Base-by-base conservation (phyloP, 2,329 filamentous ascomycete genomes). In the Elsinoe fawcettii region DNA sequence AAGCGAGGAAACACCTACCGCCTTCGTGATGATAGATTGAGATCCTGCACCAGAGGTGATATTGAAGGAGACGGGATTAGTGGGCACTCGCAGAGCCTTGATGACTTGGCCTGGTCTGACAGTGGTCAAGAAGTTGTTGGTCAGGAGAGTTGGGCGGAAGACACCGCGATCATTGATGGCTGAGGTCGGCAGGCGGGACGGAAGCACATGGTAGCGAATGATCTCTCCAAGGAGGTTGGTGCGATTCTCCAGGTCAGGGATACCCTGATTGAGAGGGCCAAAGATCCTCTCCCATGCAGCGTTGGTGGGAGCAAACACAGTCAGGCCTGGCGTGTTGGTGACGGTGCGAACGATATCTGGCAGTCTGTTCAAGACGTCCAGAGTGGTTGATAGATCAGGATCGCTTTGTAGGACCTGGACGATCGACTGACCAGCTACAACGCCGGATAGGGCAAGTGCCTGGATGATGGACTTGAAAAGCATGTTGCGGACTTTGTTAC, bases 151-250 rank as follows among this genome's bases (percentile, higher is more conserved):
- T 9, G 44, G 23, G 16, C 44, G 44, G 23, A 49, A 49, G 44
- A 49, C 44, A 16, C 44, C 44, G 16, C 44, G 23, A 16, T 49
- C 44, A 25, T 49, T 32, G 44, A 49, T 49, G 25, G 44, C 44
- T 2, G 44, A 49, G 12, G 44, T 49, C 4, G 44, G 44, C 12
- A 49, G 44, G 44, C 44, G 20, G 22, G 44, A 49, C 12, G 44
- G 44, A 11, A 49, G 44, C 20, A 49, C 44, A 25, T 49, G 44
- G 44, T 49, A 49, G 44, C 44, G 44, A 23, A 49, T 16, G 11
- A 49, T 49, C 18, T 49, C 44, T 12, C 44, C 44, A 25, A 49
- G 44, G 44, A 49, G 44, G 44, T 49, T 49, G 44, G 44, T 49
- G 44, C 44, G 44, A 16, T 49, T 49, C 44, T 49, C 44, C 23